A percentile compares a stretch with the other conserved stretches of the same genome.
Conservation (phyloP, 2,329 filamentous ascomycete genomes). For the Aureobasidium melanogenum region DNA sequence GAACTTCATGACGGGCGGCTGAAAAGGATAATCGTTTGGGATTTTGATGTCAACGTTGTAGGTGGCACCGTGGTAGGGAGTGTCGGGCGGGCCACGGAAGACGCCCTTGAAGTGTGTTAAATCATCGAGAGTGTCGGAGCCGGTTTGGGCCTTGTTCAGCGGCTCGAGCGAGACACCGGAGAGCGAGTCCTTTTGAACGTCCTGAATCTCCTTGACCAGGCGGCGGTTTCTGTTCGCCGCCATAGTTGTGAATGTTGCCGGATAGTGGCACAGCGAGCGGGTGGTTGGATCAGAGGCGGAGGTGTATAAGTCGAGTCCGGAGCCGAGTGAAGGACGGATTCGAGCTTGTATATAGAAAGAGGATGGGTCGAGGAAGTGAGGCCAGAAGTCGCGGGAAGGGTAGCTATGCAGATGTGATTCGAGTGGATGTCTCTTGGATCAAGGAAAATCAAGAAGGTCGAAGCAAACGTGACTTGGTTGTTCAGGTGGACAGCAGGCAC, state of each 20-base stretch:
- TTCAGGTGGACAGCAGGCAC: not conserved
- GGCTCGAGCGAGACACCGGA: conserved; percentile 68
- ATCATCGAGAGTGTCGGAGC: conserved; percentile 52
- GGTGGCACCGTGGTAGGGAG: conserved; percentile 81
- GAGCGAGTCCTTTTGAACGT: conserved; percentile 64
- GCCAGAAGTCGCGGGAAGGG: not conserved
- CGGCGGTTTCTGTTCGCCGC: conserved; percentile 53
- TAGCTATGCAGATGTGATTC: not conserved
- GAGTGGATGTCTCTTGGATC: no score
- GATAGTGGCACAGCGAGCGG: not conserved
- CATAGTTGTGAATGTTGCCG: conserved; percentile 14
- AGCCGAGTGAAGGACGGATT: not conserved
- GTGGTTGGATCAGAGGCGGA: not conserved
- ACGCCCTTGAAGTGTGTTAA: conserved; percentile 74
- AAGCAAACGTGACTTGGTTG: not conserved
- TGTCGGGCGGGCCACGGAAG: conserved; percentile 78
- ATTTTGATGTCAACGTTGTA: conserved; percentile 81
- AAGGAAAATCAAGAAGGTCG: not conserved
- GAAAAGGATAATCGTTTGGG: conserved; percentile 84
- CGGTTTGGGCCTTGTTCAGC: conserved; percentile 16
- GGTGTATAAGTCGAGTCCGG: conserved; percentile 9
- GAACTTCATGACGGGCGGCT: conserved; percentile 84
- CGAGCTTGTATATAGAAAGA: not conserved
- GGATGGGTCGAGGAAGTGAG: not conserved
- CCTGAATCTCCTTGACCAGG: conserved; percentile 66